Evolutionary conservation across 2,329 filamentous ascomycete genomes (phyloP).

Genomic region (Exophiala spinifera): DNA sequence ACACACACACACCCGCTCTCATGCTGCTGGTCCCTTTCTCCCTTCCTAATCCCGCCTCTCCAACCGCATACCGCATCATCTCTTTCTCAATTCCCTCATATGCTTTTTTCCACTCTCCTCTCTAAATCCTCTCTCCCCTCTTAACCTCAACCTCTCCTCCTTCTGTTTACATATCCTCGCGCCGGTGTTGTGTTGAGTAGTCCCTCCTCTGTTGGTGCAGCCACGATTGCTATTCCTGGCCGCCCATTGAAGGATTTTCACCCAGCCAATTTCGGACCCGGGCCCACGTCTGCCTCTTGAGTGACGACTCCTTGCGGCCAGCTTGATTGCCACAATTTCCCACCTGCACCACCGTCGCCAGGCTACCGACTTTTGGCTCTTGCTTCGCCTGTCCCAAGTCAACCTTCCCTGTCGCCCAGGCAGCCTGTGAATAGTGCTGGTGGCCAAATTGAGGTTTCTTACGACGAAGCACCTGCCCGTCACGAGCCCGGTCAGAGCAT

Average conservation of each 20-base stretch:
- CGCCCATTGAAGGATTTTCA: slow-evolving; percentile 15
- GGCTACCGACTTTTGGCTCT: slow-evolving; percentile 24
- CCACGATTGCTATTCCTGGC: slow-evolving; percentile 26
- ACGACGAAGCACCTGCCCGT: slow-evolving; percentile 12
- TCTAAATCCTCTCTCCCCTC: slow-evolving; percentile 1
- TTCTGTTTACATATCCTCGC: slow-evolving; percentile 2
- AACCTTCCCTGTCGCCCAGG: slow-evolving; percentile 20
- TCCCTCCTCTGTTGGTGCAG: slow-evolving; percentile 22
- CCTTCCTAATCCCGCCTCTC: slow-evolving; percentile 2
- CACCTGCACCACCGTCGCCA: slow-evolving; percentile 24
- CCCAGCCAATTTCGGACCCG: slow-evolving; percentile 28
- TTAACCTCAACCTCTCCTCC: slow-evolving; percentile 10
- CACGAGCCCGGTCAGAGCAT: slow-evolving; percentile 16
- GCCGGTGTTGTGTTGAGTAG: slow-evolving; percentile 6
- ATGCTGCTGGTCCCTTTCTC: not conserved
- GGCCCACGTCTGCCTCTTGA: slow-evolving; percentile 22
- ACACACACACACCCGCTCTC: not conserved
- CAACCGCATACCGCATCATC: slow-evolving; percentile 3
- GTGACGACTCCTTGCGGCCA: slow-evolving; percentile 28
- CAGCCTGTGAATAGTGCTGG: slow-evolving; percentile 9
- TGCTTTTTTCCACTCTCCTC: slow-evolving; percentile 2
- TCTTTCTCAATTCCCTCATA: slow-evolving; percentile 2
- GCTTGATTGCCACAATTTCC: slow-evolving; percentile 31
- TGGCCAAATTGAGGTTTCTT: slow-evolving; percentile 21
- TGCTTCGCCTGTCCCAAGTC: slow-evolving; percentile 22